These are phyloP conservation scores for Sonneratia alba DNA, from an alignment of 345 rosid genomes.

Conservation along the genomic window DNA sequence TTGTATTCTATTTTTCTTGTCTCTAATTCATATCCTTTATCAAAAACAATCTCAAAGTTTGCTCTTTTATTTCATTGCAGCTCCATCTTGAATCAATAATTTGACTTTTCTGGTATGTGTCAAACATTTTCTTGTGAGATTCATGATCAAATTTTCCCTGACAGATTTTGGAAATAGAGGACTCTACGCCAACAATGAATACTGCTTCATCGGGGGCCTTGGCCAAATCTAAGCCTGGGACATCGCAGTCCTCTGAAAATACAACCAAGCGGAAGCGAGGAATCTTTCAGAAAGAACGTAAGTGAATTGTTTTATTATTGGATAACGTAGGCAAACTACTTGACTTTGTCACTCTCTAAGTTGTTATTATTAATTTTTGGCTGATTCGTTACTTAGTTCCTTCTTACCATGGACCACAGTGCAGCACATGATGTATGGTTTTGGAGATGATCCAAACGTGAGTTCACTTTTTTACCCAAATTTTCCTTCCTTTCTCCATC, in stretches of 20 bases:
- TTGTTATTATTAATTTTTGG: not conserved
- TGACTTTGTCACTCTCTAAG: not conserved
- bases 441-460: constrained; percentile 71
- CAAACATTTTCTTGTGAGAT: not conserved
- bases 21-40: not conserved
- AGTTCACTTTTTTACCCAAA: not conserved
- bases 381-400: not conserved
- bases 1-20: not conserved
- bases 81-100: not conserved
- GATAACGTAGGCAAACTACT: not conserved
- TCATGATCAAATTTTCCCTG: not conserved
- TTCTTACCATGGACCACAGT: constrained; percentile 26
- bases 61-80: not conserved
- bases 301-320: not conserved
- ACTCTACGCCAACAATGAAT: not conserved
- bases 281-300: constrained; percentile 83
- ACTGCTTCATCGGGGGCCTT: constrained; percentile 25
- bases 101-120: not conserved
- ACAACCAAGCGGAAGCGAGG: constrained; percentile 77
- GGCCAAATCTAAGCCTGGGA: constrained; percentile 50
- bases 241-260: constrained; percentile 60
- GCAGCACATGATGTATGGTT: constrained; percentile 98
- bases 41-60: not conserved
- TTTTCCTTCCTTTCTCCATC: not conserved
- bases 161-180: not conserved